Evolutionary conservation across 805 yeast genomes (phyloP).

Genomic region (Wickerhamiella galacta): DNA sequence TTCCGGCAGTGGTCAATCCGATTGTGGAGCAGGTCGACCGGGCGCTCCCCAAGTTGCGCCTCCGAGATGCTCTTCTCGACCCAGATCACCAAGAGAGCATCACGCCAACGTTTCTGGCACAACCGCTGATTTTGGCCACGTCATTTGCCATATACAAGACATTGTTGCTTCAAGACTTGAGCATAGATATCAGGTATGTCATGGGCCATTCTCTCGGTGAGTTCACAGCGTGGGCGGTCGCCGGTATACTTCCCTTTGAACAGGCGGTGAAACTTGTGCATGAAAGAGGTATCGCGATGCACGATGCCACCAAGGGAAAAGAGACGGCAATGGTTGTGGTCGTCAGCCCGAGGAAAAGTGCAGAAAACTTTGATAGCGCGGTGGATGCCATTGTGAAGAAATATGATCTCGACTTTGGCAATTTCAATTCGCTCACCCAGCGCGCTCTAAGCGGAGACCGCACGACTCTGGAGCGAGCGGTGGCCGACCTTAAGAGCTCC

Average conservation of each 20-base stretch:
- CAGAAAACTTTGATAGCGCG: constrained; percentile 6
- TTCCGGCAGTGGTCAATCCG: constrained; percentile 15
- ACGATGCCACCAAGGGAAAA: constrained; percentile 23
- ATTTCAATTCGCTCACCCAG: constrained; percentile 29
- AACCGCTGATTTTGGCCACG: constrained; percentile 35
- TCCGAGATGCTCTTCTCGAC: constrained; percentile 10
- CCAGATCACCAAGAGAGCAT: constrained; percentile 9
- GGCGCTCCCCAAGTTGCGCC: constrained; percentile 26
- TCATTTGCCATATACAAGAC: constrained; percentile 22
- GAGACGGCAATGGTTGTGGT: constrained; percentile 14
- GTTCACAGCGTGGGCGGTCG: constrained; percentile 28
- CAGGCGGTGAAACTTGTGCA: constrained; percentile 29
- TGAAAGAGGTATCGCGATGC: constrained; percentile 31
- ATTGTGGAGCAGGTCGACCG: constrained; percentile 21
- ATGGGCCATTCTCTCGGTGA: constrained; percentile 40
- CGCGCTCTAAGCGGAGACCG: constrained; percentile 30
- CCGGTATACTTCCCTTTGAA: constrained; percentile 23
- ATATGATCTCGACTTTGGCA: constrained; percentile 26
- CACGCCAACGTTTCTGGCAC: constrained; percentile 31
- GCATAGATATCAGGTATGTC: constrained; percentile 11
- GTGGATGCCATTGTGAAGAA: constrained; percentile 4
- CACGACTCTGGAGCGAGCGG: constrained; percentile 16
- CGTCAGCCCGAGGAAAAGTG: constrained; percentile 6
- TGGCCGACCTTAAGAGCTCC: constrained; percentile 14
- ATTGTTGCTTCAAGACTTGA: constrained; percentile 1